Percentiles rank a stretch among this genome's conserved stretches.
phyloP scores from a whole-genome alignment of 139 green algal genomes.

The Closterium sp. region DNA sequence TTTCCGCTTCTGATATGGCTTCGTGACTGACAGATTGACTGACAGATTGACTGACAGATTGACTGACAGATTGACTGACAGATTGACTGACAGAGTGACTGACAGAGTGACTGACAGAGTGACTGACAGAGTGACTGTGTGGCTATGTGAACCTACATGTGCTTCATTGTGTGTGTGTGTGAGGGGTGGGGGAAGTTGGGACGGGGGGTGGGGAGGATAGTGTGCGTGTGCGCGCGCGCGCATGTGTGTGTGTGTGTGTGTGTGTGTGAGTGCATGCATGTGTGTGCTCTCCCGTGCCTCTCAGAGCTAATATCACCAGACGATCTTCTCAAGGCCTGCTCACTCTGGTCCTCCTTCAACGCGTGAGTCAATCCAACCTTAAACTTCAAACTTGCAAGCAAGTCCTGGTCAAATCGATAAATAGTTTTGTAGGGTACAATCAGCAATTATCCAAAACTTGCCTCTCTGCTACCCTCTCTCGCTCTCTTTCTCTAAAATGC shows the following conservation, averaged over 20 bases:
- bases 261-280: no score
- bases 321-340: conserved; percentile 75
- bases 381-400: neutral
- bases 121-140: neutral
- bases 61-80: no score
- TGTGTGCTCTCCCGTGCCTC: no score
- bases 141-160: neutral
- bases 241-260: no score
- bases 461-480: no score
- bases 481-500: neutral
- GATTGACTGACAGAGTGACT: no score
- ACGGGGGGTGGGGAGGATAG: no score
- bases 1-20: neutral
- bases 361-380: conserved; percentile 10
- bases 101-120: neutral
- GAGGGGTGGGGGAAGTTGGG: no score
- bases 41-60: no score
- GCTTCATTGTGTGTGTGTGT: neutral
- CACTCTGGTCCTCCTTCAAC: conserved; percentile 39
- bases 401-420: neutral
- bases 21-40: neutral
- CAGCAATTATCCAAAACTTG: no score
- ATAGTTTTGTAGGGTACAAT: no score
- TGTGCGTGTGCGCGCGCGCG: no score
- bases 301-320: conserved; percentile 88